These are phyloP conservation scores for Geum urbanum DNA, from an alignment of 306 rosid species.

Conservation along the genomic window DNA sequence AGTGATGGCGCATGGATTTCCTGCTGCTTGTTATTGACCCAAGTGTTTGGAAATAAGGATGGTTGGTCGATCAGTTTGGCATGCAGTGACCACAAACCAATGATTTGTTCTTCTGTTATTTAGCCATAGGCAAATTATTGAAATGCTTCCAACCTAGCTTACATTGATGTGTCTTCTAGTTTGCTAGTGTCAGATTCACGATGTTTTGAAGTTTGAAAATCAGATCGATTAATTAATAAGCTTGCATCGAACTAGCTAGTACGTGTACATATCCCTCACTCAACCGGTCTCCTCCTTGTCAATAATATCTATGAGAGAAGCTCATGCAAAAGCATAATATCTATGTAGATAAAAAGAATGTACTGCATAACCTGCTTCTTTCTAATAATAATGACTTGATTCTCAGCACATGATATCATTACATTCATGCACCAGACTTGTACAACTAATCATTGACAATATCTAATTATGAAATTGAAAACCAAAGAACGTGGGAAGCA, in stretches of 20 bases:
- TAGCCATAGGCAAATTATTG: neutral
- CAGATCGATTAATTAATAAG: neutral
- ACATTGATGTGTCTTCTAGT: neutral
- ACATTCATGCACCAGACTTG: constrained; percentile 16
- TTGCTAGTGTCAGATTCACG: neutral
- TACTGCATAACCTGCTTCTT: neutral
- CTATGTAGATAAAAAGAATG: neutral
- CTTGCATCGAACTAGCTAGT: neutral
- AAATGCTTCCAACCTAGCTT: neutral
- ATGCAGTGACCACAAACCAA: neutral
- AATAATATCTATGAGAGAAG: too few species aligned
- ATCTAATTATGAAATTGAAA: neutral
- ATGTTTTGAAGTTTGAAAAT: neutral
- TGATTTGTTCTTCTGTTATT: neutral
- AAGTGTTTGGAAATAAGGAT: constrained; percentile 4
- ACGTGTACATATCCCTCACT: too few species aligned
- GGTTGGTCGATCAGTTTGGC: constrained; percentile 10
- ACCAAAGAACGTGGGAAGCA: neutral
- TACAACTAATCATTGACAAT: constrained; percentile 10
- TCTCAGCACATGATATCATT: neutral
- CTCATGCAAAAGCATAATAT: too few species aligned
- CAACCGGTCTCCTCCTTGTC: neutral
- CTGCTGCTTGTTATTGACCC: constrained; percentile 20
- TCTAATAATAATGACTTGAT: neutral
- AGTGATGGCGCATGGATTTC: too few species aligned